Conservation (phyloP, 1,284 basidiomycete genomes). For the Irpex sp. region DNA sequence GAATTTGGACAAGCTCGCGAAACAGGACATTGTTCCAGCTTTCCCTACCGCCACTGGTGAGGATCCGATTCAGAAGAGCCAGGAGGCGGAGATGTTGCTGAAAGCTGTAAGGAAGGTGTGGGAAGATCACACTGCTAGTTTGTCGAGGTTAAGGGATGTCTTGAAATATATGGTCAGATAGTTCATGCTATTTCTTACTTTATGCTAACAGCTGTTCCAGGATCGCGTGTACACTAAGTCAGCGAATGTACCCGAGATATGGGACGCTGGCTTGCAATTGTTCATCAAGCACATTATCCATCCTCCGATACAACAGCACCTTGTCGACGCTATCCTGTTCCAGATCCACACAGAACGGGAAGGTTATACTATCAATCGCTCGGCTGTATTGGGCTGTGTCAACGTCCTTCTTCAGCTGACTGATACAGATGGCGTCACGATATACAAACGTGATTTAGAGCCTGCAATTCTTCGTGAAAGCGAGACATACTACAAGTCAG, state of each 20-base stretch:
- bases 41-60: conserved; percentile 65
- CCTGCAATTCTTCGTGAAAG: conserved; percentile 80
- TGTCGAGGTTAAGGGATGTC: conserved; percentile 88
- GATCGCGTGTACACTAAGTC: conserved; percentile 83
- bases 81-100: conserved; percentile 83
- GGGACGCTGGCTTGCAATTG: conserved; percentile 80
- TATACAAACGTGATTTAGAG: conserved; percentile 89
- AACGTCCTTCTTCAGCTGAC: conserved; percentile 80
- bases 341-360: conserved; percentile 92
- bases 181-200: neutral
- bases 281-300: conserved; percentile 87
- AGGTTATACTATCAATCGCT: conserved; percentile 89
- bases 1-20: conserved; percentile 82
- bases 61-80: conserved; percentile 61
- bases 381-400: conserved; percentile 86
- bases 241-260: conserved; percentile 74
- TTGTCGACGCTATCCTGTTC: conserved; percentile 79
- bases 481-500: conserved; percentile 75
- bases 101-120: conserved; percentile 85
- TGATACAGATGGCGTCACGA: conserved; percentile 50
- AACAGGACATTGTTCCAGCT: conserved; percentile 74
- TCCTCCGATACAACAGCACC: conserved; percentile 79
- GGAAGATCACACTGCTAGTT: conserved; percentile 92
- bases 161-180: conserved; percentile 90
- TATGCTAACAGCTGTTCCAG: conserved; percentile 39